phyloP scores from a whole-genome alignment of 495 filamentous ascomycete genomes.

The Penicillium taxi region DNA sequence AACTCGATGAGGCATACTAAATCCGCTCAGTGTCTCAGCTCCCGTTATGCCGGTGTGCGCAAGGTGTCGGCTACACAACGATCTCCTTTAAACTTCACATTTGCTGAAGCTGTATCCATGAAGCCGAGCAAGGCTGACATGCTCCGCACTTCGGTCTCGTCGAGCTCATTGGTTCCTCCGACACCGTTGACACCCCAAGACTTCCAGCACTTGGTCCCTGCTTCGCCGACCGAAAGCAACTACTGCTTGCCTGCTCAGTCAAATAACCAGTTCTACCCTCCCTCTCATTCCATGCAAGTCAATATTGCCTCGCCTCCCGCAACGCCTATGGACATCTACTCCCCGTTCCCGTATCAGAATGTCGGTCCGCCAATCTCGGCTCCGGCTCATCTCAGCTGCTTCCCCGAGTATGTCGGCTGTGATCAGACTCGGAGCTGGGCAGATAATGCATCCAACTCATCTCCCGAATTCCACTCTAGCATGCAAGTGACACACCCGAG shows the following conservation, averaged over 20 bases:
- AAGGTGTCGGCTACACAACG: constrained; percentile 44
- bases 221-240: constrained; percentile 30
- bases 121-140: constrained; percentile 34
- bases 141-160: constrained; percentile 34
- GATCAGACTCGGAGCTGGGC: constrained; percentile 36
- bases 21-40: constrained; percentile 43
- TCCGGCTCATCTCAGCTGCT: constrained; percentile 36
- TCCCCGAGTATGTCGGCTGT: constrained; percentile 33
- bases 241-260: constrained; percentile 38
- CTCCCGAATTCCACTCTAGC: constrained; percentile 32
- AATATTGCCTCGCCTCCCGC: constrained; percentile 42
- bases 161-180: constrained; percentile 35
- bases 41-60: constrained; percentile 44
- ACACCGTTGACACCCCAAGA: constrained; percentile 42
- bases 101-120: constrained; percentile 38
- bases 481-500: constrained; percentile 28
- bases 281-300: constrained; percentile 39
- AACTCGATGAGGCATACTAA: constrained; percentile 46
- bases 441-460: constrained; percentile 33
- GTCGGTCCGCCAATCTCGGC: constrained; percentile 39
- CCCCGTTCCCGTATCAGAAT: constrained; percentile 32
- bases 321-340: constrained; percentile 37
- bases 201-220: constrained; percentile 37
- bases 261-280: constrained; percentile 31
- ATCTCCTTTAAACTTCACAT: constrained; percentile 46